Percentiles rank a stretch among this genome's conserved stretches.
phyloP scores from a whole-genome alignment of 1,139 yeast species.

The Kluyveromyces sp. region DNA sequence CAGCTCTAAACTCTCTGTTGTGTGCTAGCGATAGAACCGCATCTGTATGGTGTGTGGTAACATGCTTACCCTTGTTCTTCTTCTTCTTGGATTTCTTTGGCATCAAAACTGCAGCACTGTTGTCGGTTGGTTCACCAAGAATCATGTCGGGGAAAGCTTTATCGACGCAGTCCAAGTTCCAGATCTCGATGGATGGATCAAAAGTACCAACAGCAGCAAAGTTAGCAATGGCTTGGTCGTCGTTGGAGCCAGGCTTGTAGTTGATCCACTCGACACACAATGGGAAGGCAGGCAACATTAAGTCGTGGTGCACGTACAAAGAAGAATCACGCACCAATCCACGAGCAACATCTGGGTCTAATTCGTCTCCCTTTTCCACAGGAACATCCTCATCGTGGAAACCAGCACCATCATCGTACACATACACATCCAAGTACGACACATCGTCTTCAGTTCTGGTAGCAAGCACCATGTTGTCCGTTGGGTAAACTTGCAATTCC shows the following conservation, averaged over 20 bases:
- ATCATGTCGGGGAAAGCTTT: constrained; percentile 93
- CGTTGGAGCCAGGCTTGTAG: constrained; percentile 48
- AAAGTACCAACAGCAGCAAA: constrained; percentile 96
- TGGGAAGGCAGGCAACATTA: constrained; percentile 96
- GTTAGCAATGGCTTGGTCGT: constrained; percentile 54
- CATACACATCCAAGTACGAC: constrained; percentile 85
- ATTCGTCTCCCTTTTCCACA: constrained; percentile 54
- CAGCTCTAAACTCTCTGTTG: constrained; percentile 72
- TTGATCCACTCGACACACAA: constrained; percentile 93
- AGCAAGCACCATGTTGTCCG: constrained; percentile 83
- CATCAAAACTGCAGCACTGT: constrained; percentile 33
- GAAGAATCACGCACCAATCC: constrained; percentile 66
- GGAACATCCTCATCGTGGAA: constrained; percentile 55
- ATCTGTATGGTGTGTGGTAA: constrained; percentile 81
- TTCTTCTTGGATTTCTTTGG: constrained; percentile 41
- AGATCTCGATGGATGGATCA: constrained; percentile 93
- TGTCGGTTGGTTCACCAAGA: constrained; percentile 66
- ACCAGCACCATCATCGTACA: constrained; percentile 91
- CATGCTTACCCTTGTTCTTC: constrained; percentile 46
- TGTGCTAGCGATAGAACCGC: constrained; percentile 86
- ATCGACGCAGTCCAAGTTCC: constrained; percentile 91
- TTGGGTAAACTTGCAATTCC: constrained; percentile 80
- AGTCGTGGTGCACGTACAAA: constrained; percentile 89
- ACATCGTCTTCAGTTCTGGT: constrained; percentile 95
- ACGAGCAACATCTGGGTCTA: constrained; percentile 57